Base-by-base conservation (phyloP, 805 yeast genomes). In the Barnettozyma vustinii region DNA sequence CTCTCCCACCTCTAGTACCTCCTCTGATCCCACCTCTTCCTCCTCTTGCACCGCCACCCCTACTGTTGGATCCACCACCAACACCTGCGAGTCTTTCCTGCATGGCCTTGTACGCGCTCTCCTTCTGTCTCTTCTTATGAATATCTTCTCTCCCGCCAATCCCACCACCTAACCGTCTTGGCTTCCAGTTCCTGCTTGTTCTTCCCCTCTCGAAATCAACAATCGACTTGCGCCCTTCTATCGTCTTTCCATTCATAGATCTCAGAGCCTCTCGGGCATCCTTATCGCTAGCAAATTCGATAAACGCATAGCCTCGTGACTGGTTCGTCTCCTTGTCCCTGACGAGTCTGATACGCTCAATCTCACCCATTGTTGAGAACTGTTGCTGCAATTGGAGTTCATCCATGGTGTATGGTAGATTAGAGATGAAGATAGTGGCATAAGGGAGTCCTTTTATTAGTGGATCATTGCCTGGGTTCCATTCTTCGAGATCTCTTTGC, bases 101-200 rank as follows among this genome's bases (percentile, higher is more conserved):
- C 36, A 42, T 30, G 18, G 39, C 16, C 21, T n/a, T 44, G 35
- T 23, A 30, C 30, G 23, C 45, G 8, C 37, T 41, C 13, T 55
- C 59, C 18, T 51, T 56, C 39, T 47, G 45, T 23, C 40, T 50
- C n/a, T 56, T 56, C 40, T 54, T 63, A 51, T 65, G 69, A 3
- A 80, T 73, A 59, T 82, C 82, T 45, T 81, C 80, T 48, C 94
- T 72, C 1, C 96, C 96, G 4, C 97, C 97, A n/a, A 87, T 66
- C 0, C 97, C 97, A 4, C 97, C 97, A 1, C 96, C 97, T 2
- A 92, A 70, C 50, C 92, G 64, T 56, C 85, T 62, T 0, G 95
- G 94, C 48, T 73, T 75, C 85, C 91, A 87, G 55, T 74, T 77
- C 48, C 83, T 76, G 15, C 77, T 75, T 1, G 80, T 64, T 42